Evolutionary conservation across 805 yeast species (phyloP).

Genomic region (Saccharomycopsis vini): DNA sequence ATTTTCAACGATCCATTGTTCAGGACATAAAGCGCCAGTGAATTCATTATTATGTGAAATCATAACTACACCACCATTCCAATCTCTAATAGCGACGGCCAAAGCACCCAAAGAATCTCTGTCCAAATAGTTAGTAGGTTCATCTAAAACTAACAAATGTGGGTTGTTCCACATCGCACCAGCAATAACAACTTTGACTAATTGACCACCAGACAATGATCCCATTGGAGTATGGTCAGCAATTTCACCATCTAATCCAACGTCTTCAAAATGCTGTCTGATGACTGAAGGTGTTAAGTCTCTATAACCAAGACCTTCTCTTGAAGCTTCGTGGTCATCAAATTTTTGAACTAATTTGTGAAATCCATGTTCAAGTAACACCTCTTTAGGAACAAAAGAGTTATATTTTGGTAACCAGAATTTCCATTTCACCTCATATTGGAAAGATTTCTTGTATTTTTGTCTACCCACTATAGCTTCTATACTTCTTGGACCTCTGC

Average conservation of each 20-base stretch:
- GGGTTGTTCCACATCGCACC: conserved; percentile 99
- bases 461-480: conserved; percentile 98
- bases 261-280: conserved; percentile 93
- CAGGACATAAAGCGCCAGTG: conserved; percentile 96
- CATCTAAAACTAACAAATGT: conserved; percentile 90
- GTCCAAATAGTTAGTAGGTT: conserved; percentile 96
- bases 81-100: conserved; percentile 95
- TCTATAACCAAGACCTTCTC: conserved; percentile 96
- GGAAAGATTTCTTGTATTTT: conserved; percentile 92
- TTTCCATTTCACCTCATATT: conserved; percentile 93
- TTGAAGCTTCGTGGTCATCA: conserved; percentile 97
- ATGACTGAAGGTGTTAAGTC: conserved; percentile 86
- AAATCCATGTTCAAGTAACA: conserved; percentile 73
- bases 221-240: conserved; percentile 98
- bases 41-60: conserved; percentile 96
- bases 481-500: conserved; percentile 76
- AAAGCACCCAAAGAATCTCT: conserved; percentile 97
- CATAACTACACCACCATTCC: conserved; percentile 98
- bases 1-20: conserved; percentile 94
- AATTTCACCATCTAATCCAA: conserved; percentile 95
- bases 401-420: conserved; percentile 87
- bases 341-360: conserved; percentile 88
- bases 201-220: conserved; percentile 94
- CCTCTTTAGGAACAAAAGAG: conserved; percentile 86
- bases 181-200: conserved; percentile 96